A percentile compares a stretch with the other conserved stretches of the same genome.
These are phyloP conservation scores for Alternaria gansuensis DNA, from an alignment of 2,329 filamentous ascomycete species.

Conservation along the genomic window DNA sequence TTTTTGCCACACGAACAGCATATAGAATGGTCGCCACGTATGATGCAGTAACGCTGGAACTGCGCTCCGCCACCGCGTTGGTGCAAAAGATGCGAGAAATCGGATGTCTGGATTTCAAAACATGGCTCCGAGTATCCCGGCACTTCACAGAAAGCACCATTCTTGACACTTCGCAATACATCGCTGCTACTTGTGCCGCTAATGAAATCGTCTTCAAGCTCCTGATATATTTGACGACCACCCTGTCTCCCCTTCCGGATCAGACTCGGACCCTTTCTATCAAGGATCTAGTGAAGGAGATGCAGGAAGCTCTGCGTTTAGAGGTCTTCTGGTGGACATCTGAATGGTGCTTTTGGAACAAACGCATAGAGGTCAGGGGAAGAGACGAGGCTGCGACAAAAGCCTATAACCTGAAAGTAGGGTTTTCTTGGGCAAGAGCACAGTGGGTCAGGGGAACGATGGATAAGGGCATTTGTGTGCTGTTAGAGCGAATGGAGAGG, in stretches of 20 bases:
- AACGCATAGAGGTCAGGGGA: neutral
- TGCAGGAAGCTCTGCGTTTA: neutral
- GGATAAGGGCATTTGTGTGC: neutral
- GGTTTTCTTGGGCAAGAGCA: neutral
- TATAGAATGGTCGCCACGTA: neutral
- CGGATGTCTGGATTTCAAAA: neutral
- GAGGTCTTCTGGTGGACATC: slow-evolving; percentile 2
- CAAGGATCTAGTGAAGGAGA: neutral
- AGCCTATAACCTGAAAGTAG: neutral
- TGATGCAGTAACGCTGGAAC: neutral
- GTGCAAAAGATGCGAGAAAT: neutral
- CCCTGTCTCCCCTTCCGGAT: neutral
- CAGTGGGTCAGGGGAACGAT: neutral
- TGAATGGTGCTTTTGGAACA: neutral
- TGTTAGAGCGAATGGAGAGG: neutral
- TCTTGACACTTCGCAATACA: neutral
- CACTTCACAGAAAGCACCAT: neutral
- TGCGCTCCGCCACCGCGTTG: neutral
- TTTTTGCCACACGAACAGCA: neutral
- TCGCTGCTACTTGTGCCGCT: neutral
- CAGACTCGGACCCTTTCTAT: neutral
- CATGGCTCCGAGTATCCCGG: neutral
- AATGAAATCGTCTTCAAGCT: neutral
- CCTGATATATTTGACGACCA: neutral
- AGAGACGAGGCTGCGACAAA: neutral